A percentile compares a stretch with the other conserved stretches of the same genome.
Conservation (phyloP, 2,329 filamentous ascomycete genomes). For the Aureobasidium melanogenum region DNA sequence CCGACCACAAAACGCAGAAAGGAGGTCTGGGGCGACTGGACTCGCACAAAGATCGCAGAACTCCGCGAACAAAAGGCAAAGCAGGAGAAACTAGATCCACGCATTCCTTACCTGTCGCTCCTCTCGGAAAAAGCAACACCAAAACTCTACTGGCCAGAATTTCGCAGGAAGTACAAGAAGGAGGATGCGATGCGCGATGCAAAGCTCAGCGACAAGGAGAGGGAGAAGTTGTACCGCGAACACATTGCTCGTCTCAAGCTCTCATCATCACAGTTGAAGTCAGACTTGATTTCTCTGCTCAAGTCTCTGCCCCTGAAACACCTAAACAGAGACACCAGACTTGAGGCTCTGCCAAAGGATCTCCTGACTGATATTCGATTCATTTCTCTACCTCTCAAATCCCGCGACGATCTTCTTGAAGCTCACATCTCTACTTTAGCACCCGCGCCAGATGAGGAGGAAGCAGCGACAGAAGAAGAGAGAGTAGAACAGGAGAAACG, state of each 20-base stretch:
- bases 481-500: slow-evolving; percentile 45
- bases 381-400: slow-evolving; percentile 53
- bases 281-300: slow-evolving; percentile 59
- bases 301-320: slow-evolving; percentile 49
- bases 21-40: slow-evolving; percentile 80
- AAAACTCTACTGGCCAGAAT: slow-evolving; percentile 96
- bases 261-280: slow-evolving; percentile 56
- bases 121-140: slow-evolving; percentile 74
- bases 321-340: slow-evolving; percentile 52
- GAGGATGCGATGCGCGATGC: slow-evolving; percentile 72
- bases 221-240: slow-evolving; percentile 72
- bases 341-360: slow-evolving; percentile 51
- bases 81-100: slow-evolving; percentile 73
- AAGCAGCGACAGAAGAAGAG: slow-evolving; percentile 24
- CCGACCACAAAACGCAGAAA: slow-evolving; percentile 71
- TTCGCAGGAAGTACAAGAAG: slow-evolving; percentile 81
- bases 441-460: slow-evolving; percentile 42
- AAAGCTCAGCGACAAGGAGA: slow-evolving; percentile 52
- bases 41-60: slow-evolving; percentile 62
- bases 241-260: slow-evolving; percentile 58
- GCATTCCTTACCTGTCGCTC: slow-evolving; percentile 72
- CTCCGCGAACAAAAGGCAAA: slow-evolving; percentile 64
- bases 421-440: slow-evolving; percentile 57
- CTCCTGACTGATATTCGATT: slow-evolving; percentile 61
- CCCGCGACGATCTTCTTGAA: slow-evolving; percentile 57